Percentiles rank a stretch among this genome's conserved stretches.
Evolutionary conservation across 495 filamentous ascomycete species (phyloP).

Genomic region (Letharia lupina): DNA sequence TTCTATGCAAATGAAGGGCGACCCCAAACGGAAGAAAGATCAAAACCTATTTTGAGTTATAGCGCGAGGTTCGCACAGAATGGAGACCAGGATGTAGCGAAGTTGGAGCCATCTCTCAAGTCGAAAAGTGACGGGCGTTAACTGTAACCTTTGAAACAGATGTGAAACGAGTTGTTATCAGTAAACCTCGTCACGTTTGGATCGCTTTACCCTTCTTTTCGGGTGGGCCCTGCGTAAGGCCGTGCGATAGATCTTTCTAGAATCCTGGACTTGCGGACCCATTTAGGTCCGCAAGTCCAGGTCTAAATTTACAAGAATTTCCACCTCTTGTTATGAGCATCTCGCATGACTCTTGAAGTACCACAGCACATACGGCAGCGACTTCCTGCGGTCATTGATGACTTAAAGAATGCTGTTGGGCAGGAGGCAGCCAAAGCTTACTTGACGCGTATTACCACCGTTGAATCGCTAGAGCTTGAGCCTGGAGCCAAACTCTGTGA

Average conservation of each 20-base stretch:
- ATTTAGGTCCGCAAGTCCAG: slow-evolving; percentile 11
- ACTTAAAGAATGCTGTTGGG: slow-evolving; percentile 15
- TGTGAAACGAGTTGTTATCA: too few relatives aligned
- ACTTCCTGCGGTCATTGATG: slow-evolving; percentile 10
- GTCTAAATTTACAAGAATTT: not conserved
- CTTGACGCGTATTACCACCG: not conserved
- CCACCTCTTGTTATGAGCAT: too few relatives aligned
- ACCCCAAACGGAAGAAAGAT: too few relatives aligned
- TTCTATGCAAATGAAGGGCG: too few relatives aligned
- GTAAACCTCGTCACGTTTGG: too few relatives aligned
- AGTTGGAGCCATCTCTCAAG: too few relatives aligned
- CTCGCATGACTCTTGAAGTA: slow-evolving; percentile 15
- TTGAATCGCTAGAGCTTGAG: not conserved
- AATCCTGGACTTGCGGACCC: slow-evolving; percentile 7
- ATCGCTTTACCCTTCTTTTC: not conserved
- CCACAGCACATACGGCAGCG: slow-evolving; percentile 11
- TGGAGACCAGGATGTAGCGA: too few relatives aligned
- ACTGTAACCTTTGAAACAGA: not conserved
- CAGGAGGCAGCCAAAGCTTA: slow-evolving; percentile 14
- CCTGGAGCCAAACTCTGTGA: not conserved
- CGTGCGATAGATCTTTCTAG: slow-evolving; percentile 14
- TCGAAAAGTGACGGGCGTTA: too few relatives aligned
- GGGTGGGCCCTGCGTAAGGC: not conserved
- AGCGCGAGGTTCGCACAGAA: too few relatives aligned
- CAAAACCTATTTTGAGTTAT: too few relatives aligned